These are phyloP conservation scores for Diaporthe vaccinii DNA, from an alignment of 2,329 filamentous ascomycete genomes.

Conservation along the genomic window DNA sequence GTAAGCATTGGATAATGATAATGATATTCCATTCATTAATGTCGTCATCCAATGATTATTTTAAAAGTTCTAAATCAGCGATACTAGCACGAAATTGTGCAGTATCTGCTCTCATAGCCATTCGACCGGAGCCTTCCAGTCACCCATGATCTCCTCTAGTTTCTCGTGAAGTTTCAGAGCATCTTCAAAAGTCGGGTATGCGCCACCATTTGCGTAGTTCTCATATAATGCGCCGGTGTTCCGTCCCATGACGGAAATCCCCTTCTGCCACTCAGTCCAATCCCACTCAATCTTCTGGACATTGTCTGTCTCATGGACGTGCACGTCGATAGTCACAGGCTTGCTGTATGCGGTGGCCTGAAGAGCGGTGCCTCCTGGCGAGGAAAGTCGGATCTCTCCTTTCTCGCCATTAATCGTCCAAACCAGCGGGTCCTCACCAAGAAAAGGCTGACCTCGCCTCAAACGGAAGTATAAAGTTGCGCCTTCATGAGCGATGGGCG, in stretches of 20 bases:
- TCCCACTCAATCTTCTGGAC: background rate
- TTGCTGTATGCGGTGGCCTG: background rate
- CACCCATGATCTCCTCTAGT: background rate
- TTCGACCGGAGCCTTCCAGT: background rate
- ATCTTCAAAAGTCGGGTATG: background rate
- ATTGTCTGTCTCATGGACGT: background rate
- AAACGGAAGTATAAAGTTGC: background rate
- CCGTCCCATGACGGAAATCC: background rate
- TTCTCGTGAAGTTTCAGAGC: background rate
- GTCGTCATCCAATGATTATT: background rate
- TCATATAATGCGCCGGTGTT: background rate
- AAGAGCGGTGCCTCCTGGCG: background rate
- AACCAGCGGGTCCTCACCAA: background rate
- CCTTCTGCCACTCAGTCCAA: background rate
- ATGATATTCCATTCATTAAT: background rate
- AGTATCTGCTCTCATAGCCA: background rate
- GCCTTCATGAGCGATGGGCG: background rate
- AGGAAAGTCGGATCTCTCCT: background rate
- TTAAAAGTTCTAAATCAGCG: no score
- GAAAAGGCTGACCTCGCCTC: background rate
- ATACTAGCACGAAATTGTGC: no score
- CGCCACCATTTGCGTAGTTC: background rate
- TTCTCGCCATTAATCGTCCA: background rate
- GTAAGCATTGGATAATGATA: background rate
- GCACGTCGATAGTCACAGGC: background rate